These are phyloP conservation scores for Zoysia pacifica DNA, from an alignment of 176 grass and related monocot genomes.

Conservation along the genomic window DNA sequence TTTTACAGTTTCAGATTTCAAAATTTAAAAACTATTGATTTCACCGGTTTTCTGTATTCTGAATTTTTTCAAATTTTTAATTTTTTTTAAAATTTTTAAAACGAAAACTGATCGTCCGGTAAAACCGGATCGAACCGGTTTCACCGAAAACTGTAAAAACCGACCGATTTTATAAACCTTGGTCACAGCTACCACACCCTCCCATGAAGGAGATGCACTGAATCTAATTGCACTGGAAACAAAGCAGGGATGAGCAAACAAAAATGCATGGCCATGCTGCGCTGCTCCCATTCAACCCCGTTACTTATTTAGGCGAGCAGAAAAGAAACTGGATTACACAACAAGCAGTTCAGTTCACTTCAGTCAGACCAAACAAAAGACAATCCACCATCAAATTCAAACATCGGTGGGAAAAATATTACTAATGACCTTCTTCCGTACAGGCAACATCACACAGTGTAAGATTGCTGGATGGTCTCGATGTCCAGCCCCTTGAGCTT, in stretches of 20 bases:
- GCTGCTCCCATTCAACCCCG: constrained; percentile 21
- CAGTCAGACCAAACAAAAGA: constrained; percentile 19
- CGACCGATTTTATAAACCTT: too few relatives aligned
- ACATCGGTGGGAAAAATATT: background rate
- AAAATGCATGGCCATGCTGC: background rate
- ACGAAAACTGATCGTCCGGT: too few relatives aligned
- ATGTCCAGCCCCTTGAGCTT: too few relatives aligned
- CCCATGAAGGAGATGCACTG: background rate
- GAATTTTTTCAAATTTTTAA: too few relatives aligned
- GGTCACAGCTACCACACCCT: too few relatives aligned
- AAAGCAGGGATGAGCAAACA: background rate
- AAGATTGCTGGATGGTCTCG: constrained; percentile 40
- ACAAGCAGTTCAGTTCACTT: background rate
- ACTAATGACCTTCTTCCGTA: background rate
- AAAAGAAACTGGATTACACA: background rate
- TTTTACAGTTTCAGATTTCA: too few relatives aligned
- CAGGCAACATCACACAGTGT: constrained; percentile 51
- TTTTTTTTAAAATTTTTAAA: too few relatives aligned
- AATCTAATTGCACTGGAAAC: background rate
- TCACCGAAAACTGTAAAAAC: too few relatives aligned
- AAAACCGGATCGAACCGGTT: too few relatives aligned
- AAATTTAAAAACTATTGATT: too few relatives aligned
- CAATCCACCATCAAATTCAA: constrained; percentile 35
- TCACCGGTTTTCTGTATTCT: too few relatives aligned
- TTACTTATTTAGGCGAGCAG: background rate